Base-by-base conservation (phyloP, 305 asterid genomes). In the Rubia tinctorum region DNA sequence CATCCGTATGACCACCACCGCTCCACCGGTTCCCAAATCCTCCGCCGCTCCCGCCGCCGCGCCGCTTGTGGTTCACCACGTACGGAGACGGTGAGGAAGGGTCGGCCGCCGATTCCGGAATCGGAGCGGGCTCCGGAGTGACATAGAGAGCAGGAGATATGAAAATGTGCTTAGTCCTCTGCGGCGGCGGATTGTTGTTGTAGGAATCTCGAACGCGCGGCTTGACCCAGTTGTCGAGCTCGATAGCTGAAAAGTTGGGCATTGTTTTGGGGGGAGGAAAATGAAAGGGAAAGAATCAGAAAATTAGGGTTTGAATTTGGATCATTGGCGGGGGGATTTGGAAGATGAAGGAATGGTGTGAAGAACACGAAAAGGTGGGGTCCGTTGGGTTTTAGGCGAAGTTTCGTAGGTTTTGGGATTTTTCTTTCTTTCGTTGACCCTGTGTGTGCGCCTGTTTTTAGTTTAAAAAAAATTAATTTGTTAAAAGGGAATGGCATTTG, bases 121-220 rank as follows among this genome's bases (percentile, higher is more conserved):
- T 86, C 27, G 97, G 91, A 45, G 90, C 82, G 55, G 90, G 91
- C 60, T 79, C 91, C 51, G 96, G 96, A n/a, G 96, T 90, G 7
- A 78, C 80, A 63, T 91, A 88, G 73, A 90, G 75, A 30, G 89
- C 87, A 71, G 98, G 96, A 13, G 93, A 84, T 73, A 92, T 88
- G 77, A 83, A 90, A 45, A 90, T 71, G 76, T 92, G 97, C 64
- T 82, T 88, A 17, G 39, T 1, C 67, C 9, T 15, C 70, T 6
- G 73, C 22, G 37, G 8, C 43, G 67, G 17, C 40, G 30, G 13
- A 43, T 18, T 22, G 71, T 80, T 77, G 60, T 81, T 80, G 56
- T 51, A 79, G 15, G 92, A 84, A 66, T 79, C 76, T 18, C 78
- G 86, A 68, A 82, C 81, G 22, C 86, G 76, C 8, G 92, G 89